Conservation (phyloP, 2,329 filamentous ascomycete species). For the Trichoderma sp. region DNA sequence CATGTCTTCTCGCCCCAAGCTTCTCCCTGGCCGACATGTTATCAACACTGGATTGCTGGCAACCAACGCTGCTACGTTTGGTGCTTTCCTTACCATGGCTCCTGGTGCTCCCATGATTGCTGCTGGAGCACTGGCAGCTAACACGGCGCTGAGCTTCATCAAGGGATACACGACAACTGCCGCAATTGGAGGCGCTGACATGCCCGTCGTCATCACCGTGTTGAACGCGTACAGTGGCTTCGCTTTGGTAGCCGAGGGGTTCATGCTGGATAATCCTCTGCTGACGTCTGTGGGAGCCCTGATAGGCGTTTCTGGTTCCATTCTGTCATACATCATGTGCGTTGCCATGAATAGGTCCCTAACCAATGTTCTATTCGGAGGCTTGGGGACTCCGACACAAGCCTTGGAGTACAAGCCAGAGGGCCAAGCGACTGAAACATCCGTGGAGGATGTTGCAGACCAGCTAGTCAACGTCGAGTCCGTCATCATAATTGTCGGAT, state of each 20-base stretch:
- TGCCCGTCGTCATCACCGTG: conserved; percentile 90
- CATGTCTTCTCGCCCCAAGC: conserved; percentile 76
- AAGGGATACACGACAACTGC: conserved; percentile 88
- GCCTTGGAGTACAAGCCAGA: conserved; percentile 71
- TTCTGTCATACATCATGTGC: conserved; percentile 84
- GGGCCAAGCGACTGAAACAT: conserved; percentile 75
- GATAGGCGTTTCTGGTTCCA: conserved; percentile 86
- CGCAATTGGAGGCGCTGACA: conserved; percentile 89
- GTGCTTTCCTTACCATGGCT: conserved; percentile 78
- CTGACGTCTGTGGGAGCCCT: conserved; percentile 83
- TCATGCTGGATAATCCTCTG: conserved; percentile 87
- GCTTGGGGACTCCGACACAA: conserved; percentile 58
- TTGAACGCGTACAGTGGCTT: conserved; percentile 91
- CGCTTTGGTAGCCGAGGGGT: conserved; percentile 83
- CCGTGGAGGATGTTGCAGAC: conserved; percentile 78
- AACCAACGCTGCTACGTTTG: conserved; percentile 79
- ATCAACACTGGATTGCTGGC: conserved; percentile 75
- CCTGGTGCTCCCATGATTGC: conserved; percentile 78
- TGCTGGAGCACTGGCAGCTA: conserved; percentile 74
- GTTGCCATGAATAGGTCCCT: conserved; percentile 89
- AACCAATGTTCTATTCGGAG: conserved; percentile 87
- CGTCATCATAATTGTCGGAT: conserved; percentile 88
- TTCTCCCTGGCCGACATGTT: conserved; percentile 72
- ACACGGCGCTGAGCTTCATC: conserved; percentile 74
- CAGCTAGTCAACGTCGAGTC: conserved; percentile 74